Evolutionary conservation across 495 filamentous ascomycete genomes (phyloP), one percentile per base, ranked within the genome.

Genomic region (Aspergillus asperescens): DNA sequence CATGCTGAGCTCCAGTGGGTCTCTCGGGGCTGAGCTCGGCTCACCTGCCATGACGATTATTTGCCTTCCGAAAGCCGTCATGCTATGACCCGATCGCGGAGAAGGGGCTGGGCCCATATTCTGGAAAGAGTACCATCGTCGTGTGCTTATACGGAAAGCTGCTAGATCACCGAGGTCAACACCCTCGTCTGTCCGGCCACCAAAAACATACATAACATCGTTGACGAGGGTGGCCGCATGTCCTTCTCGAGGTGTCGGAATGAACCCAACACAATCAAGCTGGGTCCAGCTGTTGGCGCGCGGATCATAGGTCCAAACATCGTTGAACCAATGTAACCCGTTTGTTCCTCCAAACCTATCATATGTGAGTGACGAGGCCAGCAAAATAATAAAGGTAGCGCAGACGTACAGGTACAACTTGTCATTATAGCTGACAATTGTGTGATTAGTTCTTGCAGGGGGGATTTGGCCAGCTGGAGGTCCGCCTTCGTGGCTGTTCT

Each of bases 171-270:
- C 94, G 16, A 97, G 72, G 63, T 97, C 94, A 23, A 82, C 77
- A 0, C 94, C 94, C 44, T 95, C 89, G 60, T 96, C 87, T 4
- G 88, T 95, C 39, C 94, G 85, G n/a, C 94, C 94, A 55, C 94
- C 94, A 64, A 99, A 99, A 50, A 97, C 87, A 68, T 99, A 99
- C 94, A 99, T 99, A 46, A 95, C 91, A 61, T 97, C 94, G 61
- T 88, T 86, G 39, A 97, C 92, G 8, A 99, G 71, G 5, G 94
- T 85, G 18, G 92, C 87, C 13, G 94, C 90, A 65, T 99, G 94
- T 4, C 94, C 94, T 78, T 99, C 94, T 40, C 94, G 81, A 9
- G 90, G 83, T 0, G 85, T 85, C 3, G 94, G 94, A 41, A 99
- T 96, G 62, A 95, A 97, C 7, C 94, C 94, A 41, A 96, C 96